Evolutionary conservation across 2,329 filamentous ascomycete genomes (phyloP), one percentile per base, ranked within the genome.

Genomic region (Daldinia sp.): DNA sequence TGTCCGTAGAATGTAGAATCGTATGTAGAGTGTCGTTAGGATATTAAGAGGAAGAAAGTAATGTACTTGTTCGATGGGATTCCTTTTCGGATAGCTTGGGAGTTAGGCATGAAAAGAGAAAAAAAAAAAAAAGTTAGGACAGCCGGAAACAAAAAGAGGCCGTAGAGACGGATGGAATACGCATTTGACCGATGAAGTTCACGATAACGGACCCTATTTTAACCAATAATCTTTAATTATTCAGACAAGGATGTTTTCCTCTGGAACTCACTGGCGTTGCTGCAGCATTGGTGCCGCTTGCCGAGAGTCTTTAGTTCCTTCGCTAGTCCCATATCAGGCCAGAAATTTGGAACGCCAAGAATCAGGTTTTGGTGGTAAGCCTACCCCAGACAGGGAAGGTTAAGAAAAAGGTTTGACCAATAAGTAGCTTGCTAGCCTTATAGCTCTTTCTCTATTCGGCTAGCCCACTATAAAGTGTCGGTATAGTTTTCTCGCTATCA

Each of bases 191-290:
- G 63, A 64, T 49, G 61, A 68, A 67, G 63, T 56, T 67, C 66
- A 68, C 64, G 66, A 68, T 68, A 68, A 63, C 56, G 30, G 61
- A 54, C 54, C 63, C 55, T 15, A 45, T 34, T 58, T 66, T 47
- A 34, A 37, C 64, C 63, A 63, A 66, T 64, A 57, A 66, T 39
- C 4, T 41, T 56, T 51, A 21, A 21, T 35, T 58, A 52, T 63
- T 53, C 19, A 25, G 15, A 51, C 61, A 58, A 41, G 66, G 64
- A 51, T 49, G 25, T 25, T 58, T 51, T 55, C 41, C 43, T 60
- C 54, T 59, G 62, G 62, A 60, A 61, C 58, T 53, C 23, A 54
- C 29, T 17, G 51, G 49, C 65, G 65, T 63, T 65, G 62, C 62
- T 65, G 55, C 58, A 65, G 64, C 61, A 50, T 3, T 34, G 47